Base-by-base conservation (phyloP, 73 alveolate genomes). In the Paramecium sonneborni region DNA sequence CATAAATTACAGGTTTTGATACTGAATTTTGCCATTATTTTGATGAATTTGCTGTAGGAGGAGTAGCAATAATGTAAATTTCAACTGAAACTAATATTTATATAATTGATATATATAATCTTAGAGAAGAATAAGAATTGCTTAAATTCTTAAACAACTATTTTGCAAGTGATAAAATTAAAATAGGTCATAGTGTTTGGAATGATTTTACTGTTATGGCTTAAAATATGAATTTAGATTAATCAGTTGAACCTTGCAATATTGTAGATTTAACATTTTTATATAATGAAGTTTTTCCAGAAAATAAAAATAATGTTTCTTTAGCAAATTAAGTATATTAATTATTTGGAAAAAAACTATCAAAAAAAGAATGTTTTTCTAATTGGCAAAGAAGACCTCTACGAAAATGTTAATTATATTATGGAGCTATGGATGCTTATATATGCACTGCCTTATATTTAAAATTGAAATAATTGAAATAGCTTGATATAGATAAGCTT, bases 371-470 rank as follows among this genome's bases (percentile, higher is more conserved):
- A 58, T 97, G 97, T 86, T 93, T 95, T 20, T 96, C 99, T 3
- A 96, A 97, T 92, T 97, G 99, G 99, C 97, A 97, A 24, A 92
- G 95, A 74, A 90, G 99, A 28, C 99, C 99, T 37, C 85, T 97
- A 15, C 90, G 96, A 85, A 62, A 96, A 62, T 85, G 96, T 44
- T 97, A 97, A 92, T 57, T 93, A 37, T 98, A 97, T 85, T 97
- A 97, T 88, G 99, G 99, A 18, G 97, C 99, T 6, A 84, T 97
- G 57, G 99, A 97, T 94, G 99, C 99, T 7, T 95, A 57, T 67
- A 85, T 95, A n/a, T 88, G 92, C 21, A 72, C 68, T 26, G 74
- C 56, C 14, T 2, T 88, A 0, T 88, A 41, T 70, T 46, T 69
- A 15, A 88, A 88, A 48, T 72, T 88, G 41, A 79, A 35, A 18